phyloP scores from a whole-genome alignment of 805 yeast species.

The Metschnikowia chrysomelidarum region DNA sequence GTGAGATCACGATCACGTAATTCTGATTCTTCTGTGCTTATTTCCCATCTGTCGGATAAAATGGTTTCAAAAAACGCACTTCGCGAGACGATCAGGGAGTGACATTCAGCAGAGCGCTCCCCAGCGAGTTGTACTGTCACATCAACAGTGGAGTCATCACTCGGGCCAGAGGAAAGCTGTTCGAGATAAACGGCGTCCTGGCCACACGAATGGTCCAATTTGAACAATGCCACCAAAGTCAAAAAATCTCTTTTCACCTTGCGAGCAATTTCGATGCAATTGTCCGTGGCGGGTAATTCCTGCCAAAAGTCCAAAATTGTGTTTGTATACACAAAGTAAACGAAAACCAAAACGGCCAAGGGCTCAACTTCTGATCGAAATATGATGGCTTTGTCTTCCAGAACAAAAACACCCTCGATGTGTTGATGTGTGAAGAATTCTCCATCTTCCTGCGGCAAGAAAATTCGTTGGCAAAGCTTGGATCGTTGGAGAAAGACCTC shows the following conservation, averaged over 20 bases:
- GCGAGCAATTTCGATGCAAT: slow-evolving; percentile 27
- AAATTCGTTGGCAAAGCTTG: slow-evolving; percentile 22
- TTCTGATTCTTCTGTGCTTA: neutral
- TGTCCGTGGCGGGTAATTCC: slow-evolving; percentile 21
- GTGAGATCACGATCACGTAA: slow-evolving; percentile 8
- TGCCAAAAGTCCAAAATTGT: slow-evolving; percentile 47
- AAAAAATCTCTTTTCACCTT: slow-evolving; percentile 29
- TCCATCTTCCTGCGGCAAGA: slow-evolving; percentile 20
- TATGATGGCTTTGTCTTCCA: slow-evolving; percentile 13
- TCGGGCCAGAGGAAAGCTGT: slow-evolving; percentile 15
- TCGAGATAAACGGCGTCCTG: slow-evolving; percentile 9
- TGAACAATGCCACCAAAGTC: slow-evolving; percentile 19
- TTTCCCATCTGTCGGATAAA: slow-evolving; percentile 54
- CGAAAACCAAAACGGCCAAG: slow-evolving; percentile 38
- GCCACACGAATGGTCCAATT: slow-evolving; percentile 15
- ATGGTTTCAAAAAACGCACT: slow-evolving; percentile 63
- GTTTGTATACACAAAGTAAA: slow-evolving; percentile 52
- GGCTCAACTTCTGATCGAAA: slow-evolving; percentile 27
- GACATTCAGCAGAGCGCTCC: slow-evolving; percentile 46
- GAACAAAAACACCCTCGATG: slow-evolving; percentile 24
- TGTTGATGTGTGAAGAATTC: slow-evolving; percentile 25
- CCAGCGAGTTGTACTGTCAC: slow-evolving; percentile 46
- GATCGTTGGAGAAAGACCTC: slow-evolving; percentile 33
- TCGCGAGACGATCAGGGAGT: slow-evolving; percentile 52
- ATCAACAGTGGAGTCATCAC: slow-evolving; percentile 31